Conservation (phyloP, 305 asterid species). For the Solanum aculeatissimum region DNA sequence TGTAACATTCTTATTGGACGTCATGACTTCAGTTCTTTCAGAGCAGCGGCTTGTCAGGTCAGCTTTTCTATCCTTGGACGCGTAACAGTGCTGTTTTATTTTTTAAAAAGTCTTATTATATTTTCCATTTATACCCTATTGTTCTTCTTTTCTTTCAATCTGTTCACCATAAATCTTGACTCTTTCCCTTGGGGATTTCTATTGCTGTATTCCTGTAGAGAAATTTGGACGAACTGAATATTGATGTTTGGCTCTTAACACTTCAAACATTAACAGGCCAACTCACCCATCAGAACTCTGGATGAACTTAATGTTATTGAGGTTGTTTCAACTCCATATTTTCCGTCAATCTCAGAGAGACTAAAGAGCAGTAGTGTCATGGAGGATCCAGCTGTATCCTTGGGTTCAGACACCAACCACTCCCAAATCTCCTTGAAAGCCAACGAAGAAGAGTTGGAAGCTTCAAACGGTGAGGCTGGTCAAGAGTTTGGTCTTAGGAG, state of each 20-base stretch:
- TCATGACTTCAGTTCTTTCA: conserved; percentile 92
- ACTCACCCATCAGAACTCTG: conserved; percentile 76
- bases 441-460: conserved; percentile 17
- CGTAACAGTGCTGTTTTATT: neutral
- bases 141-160: neutral
- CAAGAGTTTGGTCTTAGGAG: conserved; percentile 58
- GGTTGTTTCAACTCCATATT: conserved; percentile 55
- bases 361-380: conserved; percentile 21
- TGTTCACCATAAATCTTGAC: neutral
- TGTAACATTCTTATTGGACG: conserved; percentile 67
- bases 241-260: neutral
- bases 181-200: neutral
- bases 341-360: conserved; percentile 51
- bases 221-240: neutral
- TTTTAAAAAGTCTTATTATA: neutral
- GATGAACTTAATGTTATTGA: conserved; percentile 72
- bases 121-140: neutral
- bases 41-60: conserved; percentile 92
- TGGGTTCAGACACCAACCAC: conserved; percentile 22
- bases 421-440: conserved; percentile 11
- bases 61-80: neutral
- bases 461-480: conserved; percentile 17
- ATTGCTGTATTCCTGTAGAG: neutral
- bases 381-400: conserved; percentile 17
- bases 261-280: conserved; percentile 46